Evolutionary conservation across 2,329 filamentous ascomycete genomes (phyloP).

Genomic region (Fusarium azukiicola): DNA sequence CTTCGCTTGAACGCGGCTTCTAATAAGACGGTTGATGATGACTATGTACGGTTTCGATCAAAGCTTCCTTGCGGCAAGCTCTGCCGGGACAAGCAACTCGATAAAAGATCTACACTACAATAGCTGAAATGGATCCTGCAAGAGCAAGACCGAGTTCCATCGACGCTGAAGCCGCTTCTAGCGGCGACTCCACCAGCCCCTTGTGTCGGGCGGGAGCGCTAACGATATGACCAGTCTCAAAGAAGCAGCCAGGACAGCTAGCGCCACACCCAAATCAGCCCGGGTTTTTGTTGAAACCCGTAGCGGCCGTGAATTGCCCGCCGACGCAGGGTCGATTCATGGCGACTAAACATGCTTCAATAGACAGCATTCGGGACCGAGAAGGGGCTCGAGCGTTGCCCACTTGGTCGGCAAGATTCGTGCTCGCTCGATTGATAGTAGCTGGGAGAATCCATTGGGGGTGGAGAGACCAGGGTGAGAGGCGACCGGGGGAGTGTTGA

Average conservation of each 20-base stretch:
- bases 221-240: conserved; percentile 2
- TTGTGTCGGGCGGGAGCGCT: background rate
- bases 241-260: background rate
- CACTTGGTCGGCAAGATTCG: background rate
- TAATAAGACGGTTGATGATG: no score
- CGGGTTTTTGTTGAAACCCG: background rate
- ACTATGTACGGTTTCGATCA: no score
- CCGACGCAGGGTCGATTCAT: background rate
- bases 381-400: conserved; percentile 4
- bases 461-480: background rate
- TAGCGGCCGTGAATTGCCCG: conserved; percentile 8
- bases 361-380: background rate
- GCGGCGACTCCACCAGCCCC: background rate
- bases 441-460: background rate
- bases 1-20: no score
- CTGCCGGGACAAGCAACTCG: no score
- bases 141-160: no score
- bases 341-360: background rate
- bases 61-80: no score
- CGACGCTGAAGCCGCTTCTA: background rate
- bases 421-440: background rate
- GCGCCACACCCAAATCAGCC: no score
- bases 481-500: background rate
- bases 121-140: no score
- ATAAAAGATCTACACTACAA: no score